phyloP scores from a whole-genome alignment of 805 yeast genomes.

The Metschnikowia dekortorum region DNA sequence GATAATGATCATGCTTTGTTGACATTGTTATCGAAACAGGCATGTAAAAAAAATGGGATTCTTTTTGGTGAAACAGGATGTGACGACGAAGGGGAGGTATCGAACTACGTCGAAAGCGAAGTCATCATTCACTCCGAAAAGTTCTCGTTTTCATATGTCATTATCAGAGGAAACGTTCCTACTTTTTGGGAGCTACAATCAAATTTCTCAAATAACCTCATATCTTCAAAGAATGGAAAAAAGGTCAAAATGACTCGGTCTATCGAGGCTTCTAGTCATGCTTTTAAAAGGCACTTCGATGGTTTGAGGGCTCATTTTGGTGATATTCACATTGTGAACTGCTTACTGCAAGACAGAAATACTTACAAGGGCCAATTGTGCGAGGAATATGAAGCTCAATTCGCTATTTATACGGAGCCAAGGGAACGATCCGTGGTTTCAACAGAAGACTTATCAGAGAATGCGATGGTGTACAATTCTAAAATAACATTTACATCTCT shows the following conservation, averaged over 20 bases:
- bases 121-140: conserved; percentile 40
- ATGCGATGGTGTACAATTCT: conserved; percentile 23
- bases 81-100: conserved; percentile 52
- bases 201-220: conserved; percentile 32
- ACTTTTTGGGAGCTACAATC: conserved; percentile 50
- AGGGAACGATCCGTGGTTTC: conserved; percentile 7
- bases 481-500: conserved; percentile 24
- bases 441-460: conserved; percentile 5
- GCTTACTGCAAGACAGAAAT: conserved; percentile 39
- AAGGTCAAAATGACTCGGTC: conserved; percentile 46
- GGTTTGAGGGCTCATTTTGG: conserved; percentile 44
- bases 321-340: conserved; percentile 47
- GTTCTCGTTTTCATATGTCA: conserved; percentile 41
- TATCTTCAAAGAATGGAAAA: conserved; percentile 36
- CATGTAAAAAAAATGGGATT: conserved; percentile 44
- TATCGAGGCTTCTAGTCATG: conserved; percentile 50
- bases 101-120: conserved; percentile 52
- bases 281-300: conserved; percentile 49
- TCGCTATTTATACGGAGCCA: conserved; percentile 6
- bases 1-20: conserved; percentile 36
- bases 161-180: conserved; percentile 53
- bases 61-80: conserved; percentile 56
- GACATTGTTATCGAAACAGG: conserved; percentile 50
- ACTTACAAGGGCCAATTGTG: conserved; percentile 46
- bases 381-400: conserved; percentile 25